phyloP scores from a whole-genome alignment of 1,284 basidiomycete species.

The Ceratobasidium sp. region DNA sequence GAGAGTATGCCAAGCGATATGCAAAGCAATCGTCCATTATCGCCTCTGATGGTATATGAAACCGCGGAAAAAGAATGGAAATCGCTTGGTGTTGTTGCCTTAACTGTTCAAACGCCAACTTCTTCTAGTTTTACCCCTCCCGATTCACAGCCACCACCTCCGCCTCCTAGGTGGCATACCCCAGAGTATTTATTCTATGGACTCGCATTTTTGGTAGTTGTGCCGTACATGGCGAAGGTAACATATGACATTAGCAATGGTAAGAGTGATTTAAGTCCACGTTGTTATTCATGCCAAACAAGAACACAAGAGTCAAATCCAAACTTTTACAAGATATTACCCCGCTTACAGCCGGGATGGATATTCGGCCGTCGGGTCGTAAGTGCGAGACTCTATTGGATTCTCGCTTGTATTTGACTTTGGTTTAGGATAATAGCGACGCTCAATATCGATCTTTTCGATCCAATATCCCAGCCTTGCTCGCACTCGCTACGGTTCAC shows the following conservation, averaged over 20 bases:
- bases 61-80: slow-evolving; percentile 21
- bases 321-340: slow-evolving; percentile 71
- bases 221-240: slow-evolving; percentile 82
- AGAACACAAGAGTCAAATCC: slow-evolving; percentile 64
- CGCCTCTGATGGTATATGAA: slow-evolving; percentile 23
- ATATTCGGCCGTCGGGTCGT: slow-evolving; percentile 70
- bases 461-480: slow-evolving; percentile 69
- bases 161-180: slow-evolving; percentile 74
- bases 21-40: slow-evolving; percentile 25
- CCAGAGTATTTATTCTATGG: slow-evolving; percentile 85
- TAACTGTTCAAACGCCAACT: slow-evolving; percentile 60
- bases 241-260: slow-evolving; percentile 78
- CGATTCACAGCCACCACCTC: slow-evolving; percentile 44
- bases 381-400: slow-evolving; percentile 49
- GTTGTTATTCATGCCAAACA: slow-evolving; percentile 19
- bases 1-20: slow-evolving; percentile 29
- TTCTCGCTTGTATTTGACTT: slow-evolving; percentile 9
- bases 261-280: slow-evolving; percentile 52
- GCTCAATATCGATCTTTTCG: slow-evolving; percentile 85
- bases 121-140: slow-evolving; percentile 46
- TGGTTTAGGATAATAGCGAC: slow-evolving; percentile 82
- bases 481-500: slow-evolving; percentile 56
- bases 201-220: slow-evolving; percentile 63
- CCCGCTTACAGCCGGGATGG: slow-evolving; percentile 71
- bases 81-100: slow-evolving; percentile 38